These are phyloP conservation scores for Colletotrichum chlorophyti DNA, from an alignment of 2,329 filamentous ascomycete species.

Conservation along the genomic window DNA sequence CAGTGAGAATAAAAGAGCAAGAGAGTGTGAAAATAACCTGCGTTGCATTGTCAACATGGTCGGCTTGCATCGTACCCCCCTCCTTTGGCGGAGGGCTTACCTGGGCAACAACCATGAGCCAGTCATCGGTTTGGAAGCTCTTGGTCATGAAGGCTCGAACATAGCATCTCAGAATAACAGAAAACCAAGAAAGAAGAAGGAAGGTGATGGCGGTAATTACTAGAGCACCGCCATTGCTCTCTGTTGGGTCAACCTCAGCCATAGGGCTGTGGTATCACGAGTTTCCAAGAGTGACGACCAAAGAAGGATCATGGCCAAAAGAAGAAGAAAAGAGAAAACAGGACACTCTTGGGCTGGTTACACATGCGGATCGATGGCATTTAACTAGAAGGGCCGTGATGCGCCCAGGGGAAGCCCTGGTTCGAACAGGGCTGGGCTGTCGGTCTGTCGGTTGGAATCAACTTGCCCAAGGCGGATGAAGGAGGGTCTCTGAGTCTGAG, in stretches of 20 bases:
- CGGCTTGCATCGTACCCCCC: background rate
- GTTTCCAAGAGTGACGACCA: conserved; percentile 6
- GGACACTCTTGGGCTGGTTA: background rate
- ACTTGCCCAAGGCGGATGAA: conserved; percentile 12
- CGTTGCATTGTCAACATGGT: background rate
- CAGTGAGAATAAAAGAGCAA: conserved; percentile 52
- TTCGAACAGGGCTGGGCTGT: background rate
- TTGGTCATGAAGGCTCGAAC: conserved; percentile 51
- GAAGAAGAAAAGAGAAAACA: background rate
- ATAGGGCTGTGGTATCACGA: conserved; percentile 33
- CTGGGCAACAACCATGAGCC: conserved; percentile 58
- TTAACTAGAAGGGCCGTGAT: conserved; percentile 8
- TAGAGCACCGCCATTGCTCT: conserved; percentile 47
- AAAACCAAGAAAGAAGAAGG: conserved; percentile 48
- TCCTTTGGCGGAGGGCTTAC: conserved; percentile 37
- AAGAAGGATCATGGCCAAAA: conserved; percentile 13
- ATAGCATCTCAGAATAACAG: conserved; percentile 51
- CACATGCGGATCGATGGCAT: conserved; percentile 3
- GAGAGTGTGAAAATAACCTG: conserved; percentile 55
- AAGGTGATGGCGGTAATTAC: conserved; percentile 44
- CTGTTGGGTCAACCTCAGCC: conserved; percentile 42
- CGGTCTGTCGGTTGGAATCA: background rate
- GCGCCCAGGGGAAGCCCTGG: background rate
- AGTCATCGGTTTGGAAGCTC: conserved; percentile 57
- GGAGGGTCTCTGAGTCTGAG: conserved; percentile 11